A percentile compares a stretch with the other conserved stretches of the same genome.
Conservation (phyloP, 345 rosid genomes). For the Brassica juncea region DNA sequence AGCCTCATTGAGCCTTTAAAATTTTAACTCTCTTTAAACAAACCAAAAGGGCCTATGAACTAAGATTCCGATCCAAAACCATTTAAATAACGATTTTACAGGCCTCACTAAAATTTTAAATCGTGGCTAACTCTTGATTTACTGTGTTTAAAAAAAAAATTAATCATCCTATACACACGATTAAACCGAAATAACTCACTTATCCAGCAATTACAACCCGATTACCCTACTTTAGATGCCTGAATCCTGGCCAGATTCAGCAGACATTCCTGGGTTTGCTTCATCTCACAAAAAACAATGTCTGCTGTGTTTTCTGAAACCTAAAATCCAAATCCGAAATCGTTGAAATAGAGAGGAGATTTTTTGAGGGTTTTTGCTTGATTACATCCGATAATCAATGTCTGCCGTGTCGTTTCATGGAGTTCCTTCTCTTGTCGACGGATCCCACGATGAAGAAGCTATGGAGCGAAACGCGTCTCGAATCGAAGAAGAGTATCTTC, state of each 20-base stretch:
- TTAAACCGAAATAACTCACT: background rate
- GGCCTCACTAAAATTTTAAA: no score
- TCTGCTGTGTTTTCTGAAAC: no score
- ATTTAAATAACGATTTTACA: no score
- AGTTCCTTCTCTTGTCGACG: background rate
- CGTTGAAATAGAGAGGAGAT: background rate
- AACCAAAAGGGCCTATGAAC: no score
- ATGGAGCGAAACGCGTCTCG: background rate
- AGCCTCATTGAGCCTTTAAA: no score
- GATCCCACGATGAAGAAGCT: background rate
- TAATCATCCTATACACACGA: background rate
- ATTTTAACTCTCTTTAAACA: background rate
- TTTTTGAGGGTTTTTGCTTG: background rate
- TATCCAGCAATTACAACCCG: background rate
- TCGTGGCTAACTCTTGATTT: no score
- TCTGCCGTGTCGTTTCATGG: background rate
- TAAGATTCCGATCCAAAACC: no score
- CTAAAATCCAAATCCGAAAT: background rate
- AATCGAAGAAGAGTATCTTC: background rate
- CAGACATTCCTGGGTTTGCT: no score
- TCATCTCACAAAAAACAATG: background rate
- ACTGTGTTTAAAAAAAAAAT: no score
- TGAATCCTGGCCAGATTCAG: background rate
- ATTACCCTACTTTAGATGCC: background rate
- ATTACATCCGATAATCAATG: background rate